Evolutionary conservation across 352 stramenopile species (phyloP).

Genomic region (Phytophthora tentaculata): DNA sequence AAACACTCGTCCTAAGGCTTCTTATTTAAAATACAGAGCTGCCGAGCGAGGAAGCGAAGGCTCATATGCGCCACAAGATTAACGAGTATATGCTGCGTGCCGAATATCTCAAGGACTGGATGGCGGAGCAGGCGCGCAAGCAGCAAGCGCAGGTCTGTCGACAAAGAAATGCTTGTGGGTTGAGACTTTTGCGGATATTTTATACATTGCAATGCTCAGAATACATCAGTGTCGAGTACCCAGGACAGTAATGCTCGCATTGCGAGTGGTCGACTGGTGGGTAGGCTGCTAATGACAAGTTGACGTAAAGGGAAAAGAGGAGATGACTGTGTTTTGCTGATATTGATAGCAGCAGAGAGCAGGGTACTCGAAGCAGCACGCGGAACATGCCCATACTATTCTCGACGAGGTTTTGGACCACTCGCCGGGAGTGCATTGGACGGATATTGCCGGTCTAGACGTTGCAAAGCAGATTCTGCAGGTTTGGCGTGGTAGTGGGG

Average conservation of each 20-base stretch:
- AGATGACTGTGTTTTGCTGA: background rate
- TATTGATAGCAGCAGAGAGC: constrained; percentile 24
- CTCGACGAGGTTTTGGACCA: constrained; percentile 85
- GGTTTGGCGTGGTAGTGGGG: constrained; percentile 31
- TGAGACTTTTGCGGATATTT: constrained; percentile 6
- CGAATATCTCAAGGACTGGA: constrained; percentile 69
- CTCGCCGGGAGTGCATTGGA: constrained; percentile 81
- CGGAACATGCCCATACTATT: constrained; percentile 74
- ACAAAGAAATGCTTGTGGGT: constrained; percentile 4
- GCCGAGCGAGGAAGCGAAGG: constrained; percentile 39
- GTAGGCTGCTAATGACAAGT: background rate
- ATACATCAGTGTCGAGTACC: background rate
- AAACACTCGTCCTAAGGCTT: constrained; percentile 2
- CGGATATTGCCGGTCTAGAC: constrained; percentile 82
- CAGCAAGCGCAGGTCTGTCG: constrained; percentile 27
- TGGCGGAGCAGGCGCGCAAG: constrained; percentile 25
- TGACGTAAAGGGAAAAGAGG: background rate
- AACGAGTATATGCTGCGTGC: constrained; percentile 83
- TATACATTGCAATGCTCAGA: constrained; percentile 7
- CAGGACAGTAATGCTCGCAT: constrained; percentile 5
- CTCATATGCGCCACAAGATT: constrained; percentile 56
- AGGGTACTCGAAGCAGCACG: constrained; percentile 62
- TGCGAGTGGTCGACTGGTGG: constrained; percentile 23
- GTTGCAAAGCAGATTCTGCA: constrained; percentile 90
- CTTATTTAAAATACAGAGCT: constrained; percentile 39